Evolutionary conservation across 177 flowering plant genomes (phyloP).

Genomic region (Vitis hybrid): DNA sequence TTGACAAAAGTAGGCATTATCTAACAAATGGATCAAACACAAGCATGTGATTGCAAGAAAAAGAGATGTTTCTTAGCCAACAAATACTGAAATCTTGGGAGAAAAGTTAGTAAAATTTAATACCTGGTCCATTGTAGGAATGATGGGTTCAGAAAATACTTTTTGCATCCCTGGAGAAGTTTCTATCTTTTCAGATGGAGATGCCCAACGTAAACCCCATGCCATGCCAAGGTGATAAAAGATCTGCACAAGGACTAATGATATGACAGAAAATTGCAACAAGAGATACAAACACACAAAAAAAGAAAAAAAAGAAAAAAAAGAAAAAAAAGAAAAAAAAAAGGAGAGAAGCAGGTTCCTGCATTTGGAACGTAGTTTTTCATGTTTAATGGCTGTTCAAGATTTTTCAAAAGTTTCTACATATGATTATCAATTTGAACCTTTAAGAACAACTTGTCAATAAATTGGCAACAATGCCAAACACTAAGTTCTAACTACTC

Average conservation of each 20-base stretch:
- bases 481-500: too few species aligned
- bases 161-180: constrained; percentile 27
- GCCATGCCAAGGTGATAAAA: constrained; percentile 83
- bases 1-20: background rate
- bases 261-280: background rate
- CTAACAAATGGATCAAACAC: background rate
- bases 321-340: background rate
- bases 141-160: constrained; percentile 49
- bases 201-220: constrained; percentile 83
- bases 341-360: too few species aligned
- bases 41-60: background rate
- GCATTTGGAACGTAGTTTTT: too few species aligned
- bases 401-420: too few species aligned
- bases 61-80: background rate
- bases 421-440: too few species aligned
- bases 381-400: too few species aligned
- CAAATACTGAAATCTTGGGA: background rate
- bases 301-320: background rate
- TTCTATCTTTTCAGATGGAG: constrained; percentile 24
- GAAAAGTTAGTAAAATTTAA: background rate
- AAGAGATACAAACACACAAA: background rate
- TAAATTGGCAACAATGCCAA: too few species aligned
- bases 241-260: constrained; percentile 44
- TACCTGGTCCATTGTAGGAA: constrained; percentile 73
- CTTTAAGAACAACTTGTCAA: too few species aligned